Evolutionary conservation across 768 basidiomycete species (phyloP).

Genomic region (Rubroboletus pulcherrimus): DNA sequence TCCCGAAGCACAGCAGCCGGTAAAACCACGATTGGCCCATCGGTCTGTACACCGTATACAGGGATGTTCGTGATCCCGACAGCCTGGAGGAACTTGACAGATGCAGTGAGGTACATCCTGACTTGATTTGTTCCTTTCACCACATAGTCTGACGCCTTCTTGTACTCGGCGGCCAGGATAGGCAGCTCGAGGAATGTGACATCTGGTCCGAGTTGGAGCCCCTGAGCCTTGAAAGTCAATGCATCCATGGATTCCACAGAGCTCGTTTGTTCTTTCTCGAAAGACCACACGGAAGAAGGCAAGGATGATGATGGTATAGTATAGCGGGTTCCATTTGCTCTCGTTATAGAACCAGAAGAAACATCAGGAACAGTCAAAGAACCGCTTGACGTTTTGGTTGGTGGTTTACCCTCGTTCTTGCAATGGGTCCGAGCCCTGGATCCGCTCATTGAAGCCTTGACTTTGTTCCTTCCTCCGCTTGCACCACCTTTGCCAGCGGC

Average conservation of each 20-base stretch:
- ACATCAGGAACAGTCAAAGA: not conserved
- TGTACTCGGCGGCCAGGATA: slow-evolving; percentile 5
- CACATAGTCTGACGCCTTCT: not conserved
- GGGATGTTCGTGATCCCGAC: not conserved
- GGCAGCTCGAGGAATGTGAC: not conserved
- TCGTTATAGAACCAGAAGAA: not conserved
- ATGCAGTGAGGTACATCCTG: slow-evolving; percentile 8
- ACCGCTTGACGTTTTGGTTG: not conserved
- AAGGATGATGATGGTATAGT: not conserved
- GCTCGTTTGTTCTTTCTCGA: not conserved
- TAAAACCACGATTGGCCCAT: not conserved
- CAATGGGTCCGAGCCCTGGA: not conserved
- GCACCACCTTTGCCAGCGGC: not conserved
- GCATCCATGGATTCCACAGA: not conserved
- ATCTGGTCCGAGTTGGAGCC: not conserved
- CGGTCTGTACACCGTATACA: slow-evolving; percentile 8
- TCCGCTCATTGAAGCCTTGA: not conserved
- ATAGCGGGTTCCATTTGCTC: not conserved
- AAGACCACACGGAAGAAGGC: not conserved
- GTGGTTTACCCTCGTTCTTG: not conserved
- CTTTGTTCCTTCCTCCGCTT: not conserved
- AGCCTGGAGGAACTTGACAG: slow-evolving; percentile 4
- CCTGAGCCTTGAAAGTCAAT: not conserved
- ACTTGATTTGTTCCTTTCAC: slow-evolving; percentile 3
- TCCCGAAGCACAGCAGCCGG: slow-evolving; percentile 1